These are phyloP conservation scores for Postia placenta DNA, from an alignment of 768 basidiomycete species.

Conservation along the genomic window DNA sequence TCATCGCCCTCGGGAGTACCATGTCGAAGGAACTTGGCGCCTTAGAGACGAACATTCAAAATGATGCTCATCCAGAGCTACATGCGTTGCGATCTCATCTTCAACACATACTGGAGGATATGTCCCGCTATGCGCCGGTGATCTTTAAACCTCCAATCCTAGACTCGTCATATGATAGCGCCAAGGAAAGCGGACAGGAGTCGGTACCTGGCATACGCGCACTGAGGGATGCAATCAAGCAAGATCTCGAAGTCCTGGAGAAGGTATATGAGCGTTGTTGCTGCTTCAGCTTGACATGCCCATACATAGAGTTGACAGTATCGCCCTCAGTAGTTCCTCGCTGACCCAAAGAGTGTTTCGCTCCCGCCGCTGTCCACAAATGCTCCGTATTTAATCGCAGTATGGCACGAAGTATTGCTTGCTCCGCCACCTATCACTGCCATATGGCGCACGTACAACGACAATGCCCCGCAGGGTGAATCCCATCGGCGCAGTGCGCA, in stretches of 20 bases:
- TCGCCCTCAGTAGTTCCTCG: slow-evolving; percentile 53
- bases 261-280: slow-evolving; percentile 25
- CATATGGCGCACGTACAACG: slow-evolving; percentile 50
- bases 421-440: slow-evolving; percentile 52
- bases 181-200: slow-evolving; percentile 10
- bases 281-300: neutral
- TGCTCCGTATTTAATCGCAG: slow-evolving; percentile 72
- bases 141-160: slow-evolving; percentile 28
- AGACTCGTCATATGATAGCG: slow-evolving; percentile 22
- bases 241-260: slow-evolving; percentile 37
- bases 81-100: slow-evolving; percentile 19
- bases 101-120: slow-evolving; percentile 18
- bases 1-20: too few species aligned
- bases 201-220: slow-evolving; percentile 34
- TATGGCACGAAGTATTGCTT: slow-evolving; percentile 73
- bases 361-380: slow-evolving; percentile 62
- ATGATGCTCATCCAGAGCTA: slow-evolving; percentile 21
- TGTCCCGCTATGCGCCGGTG: slow-evolving; percentile 20
- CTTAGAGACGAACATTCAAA: too few species aligned
- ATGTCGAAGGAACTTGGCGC: too few species aligned
- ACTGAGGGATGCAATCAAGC: slow-evolving; percentile 34
- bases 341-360: slow-evolving; percentile 36
- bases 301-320: neutral
- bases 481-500: slow-evolving; percentile 16
- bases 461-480: slow-evolving; percentile 11